phyloP scores from a whole-genome alignment of 805 yeast species.

The Starmera dryadoides region DNA sequence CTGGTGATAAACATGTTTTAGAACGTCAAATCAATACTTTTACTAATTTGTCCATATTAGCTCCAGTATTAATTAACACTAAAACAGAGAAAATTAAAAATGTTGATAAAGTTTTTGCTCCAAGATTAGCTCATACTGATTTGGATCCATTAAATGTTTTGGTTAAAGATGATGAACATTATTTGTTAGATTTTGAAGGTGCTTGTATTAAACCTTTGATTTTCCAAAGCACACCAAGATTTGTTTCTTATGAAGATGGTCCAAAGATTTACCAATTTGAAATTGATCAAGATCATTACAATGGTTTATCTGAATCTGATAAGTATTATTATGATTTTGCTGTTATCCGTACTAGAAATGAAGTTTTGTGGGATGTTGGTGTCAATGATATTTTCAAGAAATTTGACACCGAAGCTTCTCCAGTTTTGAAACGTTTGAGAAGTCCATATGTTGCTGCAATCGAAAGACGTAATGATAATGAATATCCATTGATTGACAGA shows the following conservation, averaged over 20 bases:
- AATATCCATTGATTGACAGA: constrained; percentile 56
- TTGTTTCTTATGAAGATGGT: constrained; percentile 74
- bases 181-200: constrained; percentile 79
- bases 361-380: constrained; percentile 77
- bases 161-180: constrained; percentile 32
- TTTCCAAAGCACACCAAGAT: constrained; percentile 72
- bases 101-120: constrained; percentile 53
- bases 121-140: constrained; percentile 76
- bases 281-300: constrained; percentile 68
- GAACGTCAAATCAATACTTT: constrained; percentile 52
- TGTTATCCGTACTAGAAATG: constrained; percentile 86
- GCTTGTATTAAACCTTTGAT: constrained; percentile 75
- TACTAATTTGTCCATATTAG: constrained; percentile 47
- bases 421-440: constrained; percentile 65
- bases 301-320: constrained; percentile 60
- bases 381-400: constrained; percentile 60
- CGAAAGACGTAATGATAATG: constrained; percentile 51
- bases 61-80: constrained; percentile 47
- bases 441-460: constrained; percentile 55
- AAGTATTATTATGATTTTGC: constrained; percentile 79
- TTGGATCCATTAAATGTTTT: constrained; percentile 87
- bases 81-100: constrained; percentile 54
- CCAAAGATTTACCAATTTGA: constrained; percentile 74
- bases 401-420: constrained; percentile 78
- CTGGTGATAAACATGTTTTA: constrained; percentile 36